These are phyloP conservation scores for Solanum piurae DNA, from an alignment of 257 asterid species.

Conservation along the genomic window DNA sequence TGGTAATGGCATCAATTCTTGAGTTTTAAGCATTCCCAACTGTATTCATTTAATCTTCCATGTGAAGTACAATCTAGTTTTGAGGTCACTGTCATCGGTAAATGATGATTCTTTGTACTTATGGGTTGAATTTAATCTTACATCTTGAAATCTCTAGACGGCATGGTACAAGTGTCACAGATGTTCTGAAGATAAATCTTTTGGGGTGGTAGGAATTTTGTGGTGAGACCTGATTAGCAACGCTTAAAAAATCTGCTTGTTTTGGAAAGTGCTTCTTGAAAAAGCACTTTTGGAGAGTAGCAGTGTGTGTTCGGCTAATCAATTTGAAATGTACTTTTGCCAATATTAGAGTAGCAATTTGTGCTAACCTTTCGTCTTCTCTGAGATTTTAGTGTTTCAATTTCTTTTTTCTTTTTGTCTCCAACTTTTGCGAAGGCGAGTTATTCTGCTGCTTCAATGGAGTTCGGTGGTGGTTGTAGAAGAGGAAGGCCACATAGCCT, in stretches of 20 bases:
- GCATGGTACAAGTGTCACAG: neutral
- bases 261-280: neutral
- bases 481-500: conserved; percentile 37
- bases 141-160: neutral
- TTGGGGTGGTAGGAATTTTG: neutral
- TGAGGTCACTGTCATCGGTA: neutral
- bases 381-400: neutral
- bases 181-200: neutral
- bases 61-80: neutral
- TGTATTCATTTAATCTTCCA: neutral
- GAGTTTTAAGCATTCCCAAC: neutral
- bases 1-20: neutral
- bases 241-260: neutral
- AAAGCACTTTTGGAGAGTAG: neutral
- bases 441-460: conserved; percentile 17
- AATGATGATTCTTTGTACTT: neutral
- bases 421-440: neutral
- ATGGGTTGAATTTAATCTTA: neutral
- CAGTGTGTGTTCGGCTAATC: neutral
- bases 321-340: neutral
- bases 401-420: neutral
- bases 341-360: neutral
- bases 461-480: conserved; percentile 41
- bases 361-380: neutral
- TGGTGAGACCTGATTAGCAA: neutral